Percentiles rank a stretch among this genome's conserved stretches.
phyloP scores from a whole-genome alignment of 805 yeast genomes.

The Candida dajiaensis region DNA sequence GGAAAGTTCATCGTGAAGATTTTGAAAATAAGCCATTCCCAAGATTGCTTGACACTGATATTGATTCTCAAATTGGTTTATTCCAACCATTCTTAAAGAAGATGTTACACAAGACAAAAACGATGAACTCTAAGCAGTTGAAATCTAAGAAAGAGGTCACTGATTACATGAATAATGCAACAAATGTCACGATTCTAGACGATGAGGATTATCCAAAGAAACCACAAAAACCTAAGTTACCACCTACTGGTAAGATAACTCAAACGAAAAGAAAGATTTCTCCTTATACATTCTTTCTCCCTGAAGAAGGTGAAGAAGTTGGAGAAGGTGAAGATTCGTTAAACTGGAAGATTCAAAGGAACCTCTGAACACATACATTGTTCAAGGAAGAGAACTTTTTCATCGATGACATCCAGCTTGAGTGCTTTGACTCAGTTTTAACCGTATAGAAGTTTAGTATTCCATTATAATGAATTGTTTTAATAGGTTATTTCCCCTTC shows the following conservation, averaged over 20 bases:
- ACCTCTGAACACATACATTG: background rate
- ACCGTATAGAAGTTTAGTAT: background rate
- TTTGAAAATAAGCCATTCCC: conserved; percentile 50
- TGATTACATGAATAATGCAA: conserved; percentile 26
- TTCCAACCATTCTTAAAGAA: conserved; percentile 49
- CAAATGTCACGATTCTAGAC: conserved; percentile 55
- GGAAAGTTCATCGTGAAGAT: conserved; percentile 57
- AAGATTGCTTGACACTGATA: conserved; percentile 45
- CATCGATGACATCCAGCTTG: background rate
- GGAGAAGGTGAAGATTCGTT: conserved; percentile 19
- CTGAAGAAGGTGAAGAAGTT: conserved; percentile 24
- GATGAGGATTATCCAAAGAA: conserved; percentile 84
- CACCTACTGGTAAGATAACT: conserved; percentile 84
- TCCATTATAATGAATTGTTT: background rate
- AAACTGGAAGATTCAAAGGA: background rate
- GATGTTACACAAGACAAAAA: conserved; percentile 36
- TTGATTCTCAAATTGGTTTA: conserved; percentile 49
- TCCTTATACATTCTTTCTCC: conserved; percentile 48
- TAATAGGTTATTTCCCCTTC: too few relatives aligned
- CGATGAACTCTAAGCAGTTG: conserved; percentile 33
- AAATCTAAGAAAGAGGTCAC: conserved; percentile 20
- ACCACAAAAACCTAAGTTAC: conserved; percentile 68
- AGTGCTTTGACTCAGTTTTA: background rate
- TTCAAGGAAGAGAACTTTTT: background rate
- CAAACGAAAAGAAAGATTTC: conserved; percentile 59